Conservation (phyloP, 768 basidiomycete genomes). For the Macrolepiota albuminosa region DNA sequence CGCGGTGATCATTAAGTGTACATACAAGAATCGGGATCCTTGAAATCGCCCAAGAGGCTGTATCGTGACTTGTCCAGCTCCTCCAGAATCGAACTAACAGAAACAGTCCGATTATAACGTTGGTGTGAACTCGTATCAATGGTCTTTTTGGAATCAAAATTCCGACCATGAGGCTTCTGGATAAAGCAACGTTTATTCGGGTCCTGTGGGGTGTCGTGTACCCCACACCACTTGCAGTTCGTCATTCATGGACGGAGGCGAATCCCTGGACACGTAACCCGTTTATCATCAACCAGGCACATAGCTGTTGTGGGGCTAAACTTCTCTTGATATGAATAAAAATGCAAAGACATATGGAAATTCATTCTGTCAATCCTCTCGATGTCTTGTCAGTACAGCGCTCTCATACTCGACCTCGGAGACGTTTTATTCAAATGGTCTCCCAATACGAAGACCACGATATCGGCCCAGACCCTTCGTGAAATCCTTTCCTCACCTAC, state of each 20-base stretch:
- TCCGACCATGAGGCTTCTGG: conserved; percentile 9
- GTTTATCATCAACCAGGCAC: no score
- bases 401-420: conserved; percentile 50
- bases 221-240: no score
- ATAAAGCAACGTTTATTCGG: conserved; percentile 2
- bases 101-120: neutral
- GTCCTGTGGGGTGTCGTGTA: conserved; percentile 7
- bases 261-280: no score
- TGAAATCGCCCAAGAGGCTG: neutral
- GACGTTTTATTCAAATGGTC: conserved; percentile 58
- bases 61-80: neutral
- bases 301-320: no score
- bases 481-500: conserved; percentile 39
- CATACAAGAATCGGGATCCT: neutral
- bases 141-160: conserved; percentile 6
- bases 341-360: neutral
- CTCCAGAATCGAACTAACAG: neutral
- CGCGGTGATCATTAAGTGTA: neutral
- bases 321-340: no score
- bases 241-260: no score
- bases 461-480: conserved; percentile 36
- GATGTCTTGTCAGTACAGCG: conserved; percentile 20
- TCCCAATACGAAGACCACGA: conserved; percentile 35
- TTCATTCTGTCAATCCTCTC: neutral
- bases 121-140: neutral